Evolutionary conservation across 306 rosid genomes (phyloP).

Genomic region (Vicia sativa): DNA sequence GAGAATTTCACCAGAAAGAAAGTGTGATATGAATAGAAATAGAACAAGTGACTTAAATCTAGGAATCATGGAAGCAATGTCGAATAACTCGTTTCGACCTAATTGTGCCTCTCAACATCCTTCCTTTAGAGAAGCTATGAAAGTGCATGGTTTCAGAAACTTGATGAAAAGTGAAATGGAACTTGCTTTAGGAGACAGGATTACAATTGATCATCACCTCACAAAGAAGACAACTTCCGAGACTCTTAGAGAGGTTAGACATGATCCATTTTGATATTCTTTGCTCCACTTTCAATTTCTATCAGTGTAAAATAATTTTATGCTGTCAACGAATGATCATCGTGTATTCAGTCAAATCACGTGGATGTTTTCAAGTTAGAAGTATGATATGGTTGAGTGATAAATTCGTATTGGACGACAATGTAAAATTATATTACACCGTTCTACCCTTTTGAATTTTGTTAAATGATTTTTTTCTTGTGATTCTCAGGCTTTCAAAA

Average conservation of each 20-base stretch:
- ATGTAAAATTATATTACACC: no score
- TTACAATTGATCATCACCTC: conserved; percentile 29
- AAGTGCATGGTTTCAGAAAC: conserved; percentile 29
- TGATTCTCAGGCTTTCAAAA: conserved; percentile 45
- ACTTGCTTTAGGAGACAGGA: conserved; percentile 16
- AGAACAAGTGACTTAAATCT: conserved; percentile 36
- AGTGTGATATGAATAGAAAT: conserved; percentile 34
- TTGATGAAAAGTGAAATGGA: conserved; percentile 42
- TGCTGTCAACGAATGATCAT: no score
- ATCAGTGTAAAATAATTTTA: no score
- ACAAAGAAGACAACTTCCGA: conserved; percentile 34
- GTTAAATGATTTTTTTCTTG: neutral
- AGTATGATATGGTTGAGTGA: no score
- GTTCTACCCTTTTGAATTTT: conserved; percentile 13
- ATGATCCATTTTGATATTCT: no score
- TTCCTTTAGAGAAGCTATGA: conserved; percentile 36
- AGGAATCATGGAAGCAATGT: conserved; percentile 34
- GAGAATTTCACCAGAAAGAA: conserved; percentile 22
- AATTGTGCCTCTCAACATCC: conserved; percentile 26
- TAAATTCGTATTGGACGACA: no score
- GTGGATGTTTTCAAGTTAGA: no score
- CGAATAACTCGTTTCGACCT: conserved; percentile 34
- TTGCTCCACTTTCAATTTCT: neutral
- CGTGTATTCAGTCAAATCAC: no score
- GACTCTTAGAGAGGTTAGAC: conserved; percentile 54